These are phyloP conservation scores for Globisporangium emineosum DNA, from an alignment of 352 stramenopile genomes.

Conservation along the genomic window DNA sequence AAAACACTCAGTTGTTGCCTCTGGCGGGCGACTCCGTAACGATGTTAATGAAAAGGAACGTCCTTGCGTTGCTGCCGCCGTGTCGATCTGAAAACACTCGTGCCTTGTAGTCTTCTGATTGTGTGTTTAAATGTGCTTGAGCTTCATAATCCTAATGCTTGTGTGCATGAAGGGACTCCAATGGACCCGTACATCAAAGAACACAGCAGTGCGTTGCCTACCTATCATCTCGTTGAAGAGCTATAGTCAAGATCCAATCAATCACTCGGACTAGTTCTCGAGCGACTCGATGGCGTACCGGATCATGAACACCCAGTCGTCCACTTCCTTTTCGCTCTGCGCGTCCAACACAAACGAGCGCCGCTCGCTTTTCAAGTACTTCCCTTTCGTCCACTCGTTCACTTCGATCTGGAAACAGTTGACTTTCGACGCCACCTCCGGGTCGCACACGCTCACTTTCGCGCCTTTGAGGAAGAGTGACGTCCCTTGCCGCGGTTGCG, in stretches of 20 bases:
- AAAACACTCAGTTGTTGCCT: conserved; percentile 4
- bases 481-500: conserved; percentile 42
- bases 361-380: conserved; percentile 53
- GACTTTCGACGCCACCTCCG: conserved; percentile 65
- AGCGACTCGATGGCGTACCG: conserved; percentile 84
- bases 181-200: too few species aligned
- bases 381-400: conserved; percentile 78
- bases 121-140: background rate
- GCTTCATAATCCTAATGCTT: too few species aligned
- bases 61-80: conserved; percentile 7
- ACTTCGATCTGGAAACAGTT: conserved; percentile 87
- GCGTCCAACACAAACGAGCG: conserved; percentile 72
- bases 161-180: too few species aligned
- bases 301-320: conserved; percentile 86
- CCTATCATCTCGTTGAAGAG: too few species aligned
- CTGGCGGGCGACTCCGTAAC: conserved; percentile 6
- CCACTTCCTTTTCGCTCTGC: conserved; percentile 70
- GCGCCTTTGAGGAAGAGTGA: conserved; percentile 70
- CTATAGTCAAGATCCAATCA: too few species aligned
- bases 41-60: conserved; percentile 21
- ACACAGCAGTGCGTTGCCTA: too few species aligned
- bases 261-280: conserved; percentile 40
- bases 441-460: conserved; percentile 70
- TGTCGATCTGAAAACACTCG: conserved; percentile 7
- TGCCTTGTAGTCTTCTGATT: too few species aligned